phyloP scores from a whole-genome alignment of 371 early-diverging fungal genomes.

The Mortierella sp. region DNA sequence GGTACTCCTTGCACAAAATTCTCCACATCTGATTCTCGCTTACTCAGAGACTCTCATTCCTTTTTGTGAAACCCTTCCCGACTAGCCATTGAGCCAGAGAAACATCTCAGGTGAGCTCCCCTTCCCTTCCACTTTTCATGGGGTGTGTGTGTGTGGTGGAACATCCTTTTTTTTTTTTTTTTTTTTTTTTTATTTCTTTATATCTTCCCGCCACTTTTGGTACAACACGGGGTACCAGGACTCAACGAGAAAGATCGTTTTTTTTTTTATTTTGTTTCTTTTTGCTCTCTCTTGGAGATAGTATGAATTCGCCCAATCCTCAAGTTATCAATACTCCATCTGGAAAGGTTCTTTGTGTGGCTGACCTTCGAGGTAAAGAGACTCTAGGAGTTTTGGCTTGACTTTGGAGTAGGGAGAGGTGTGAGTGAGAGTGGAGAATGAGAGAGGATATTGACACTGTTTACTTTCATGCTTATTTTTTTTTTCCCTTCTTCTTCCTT shows the following conservation, averaged over 20 bases:
- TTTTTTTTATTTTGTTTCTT: background rate
- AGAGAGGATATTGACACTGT: background rate
- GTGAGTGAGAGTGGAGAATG: background rate
- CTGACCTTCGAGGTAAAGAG: slow-evolving; percentile 46
- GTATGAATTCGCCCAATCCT: slow-evolving; percentile 40
- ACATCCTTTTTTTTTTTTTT: background rate
- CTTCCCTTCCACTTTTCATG: background rate
- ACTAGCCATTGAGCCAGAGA: background rate
- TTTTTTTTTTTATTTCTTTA: background rate
- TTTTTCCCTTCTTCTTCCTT: background rate
- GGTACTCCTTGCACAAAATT: slow-evolving; percentile 1
- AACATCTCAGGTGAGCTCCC: background rate
- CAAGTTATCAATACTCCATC: slow-evolving; percentile 38
- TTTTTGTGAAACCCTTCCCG: background rate
- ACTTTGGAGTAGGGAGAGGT: background rate
- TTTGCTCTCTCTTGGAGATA: background rate
- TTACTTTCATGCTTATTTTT: background rate
- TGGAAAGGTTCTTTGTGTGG: slow-evolving; percentile 50
- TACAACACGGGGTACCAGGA: background rate
- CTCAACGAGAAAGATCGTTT: background rate
- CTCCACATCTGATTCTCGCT: background rate
- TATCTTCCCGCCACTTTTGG: no score
- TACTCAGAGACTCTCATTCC: background rate
- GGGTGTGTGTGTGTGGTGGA: background rate
- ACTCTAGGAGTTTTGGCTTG: background rate